A percentile compares a stretch with the other conserved stretches of the same genome.
phyloP scores from a whole-genome alignment of 495 filamentous ascomycete genomes.

The Trichoderma parareesei region DNA sequence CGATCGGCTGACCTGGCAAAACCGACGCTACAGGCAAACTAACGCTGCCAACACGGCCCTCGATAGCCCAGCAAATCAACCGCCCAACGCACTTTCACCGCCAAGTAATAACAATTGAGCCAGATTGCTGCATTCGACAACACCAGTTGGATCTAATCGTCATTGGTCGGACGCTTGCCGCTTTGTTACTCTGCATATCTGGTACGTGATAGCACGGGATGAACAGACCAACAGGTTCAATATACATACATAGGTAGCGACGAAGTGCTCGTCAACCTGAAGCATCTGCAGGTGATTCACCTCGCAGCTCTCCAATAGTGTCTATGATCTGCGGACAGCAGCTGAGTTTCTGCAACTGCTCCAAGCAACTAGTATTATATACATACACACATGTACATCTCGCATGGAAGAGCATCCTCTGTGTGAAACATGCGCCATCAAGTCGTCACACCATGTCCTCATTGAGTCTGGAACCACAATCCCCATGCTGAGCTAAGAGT shows the following conservation, averaged over 20 bases:
- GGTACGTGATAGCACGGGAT: not conserved
- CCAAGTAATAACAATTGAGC: not conserved
- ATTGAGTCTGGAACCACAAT: too few species aligned
- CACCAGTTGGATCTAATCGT: not conserved
- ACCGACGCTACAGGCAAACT: not conserved
- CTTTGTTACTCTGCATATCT: not conserved
- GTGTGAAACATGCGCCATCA: not conserved
- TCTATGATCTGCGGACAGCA: not conserved
- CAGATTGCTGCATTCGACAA: not conserved
- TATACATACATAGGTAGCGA: not conserved
- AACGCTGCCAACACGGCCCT: too few species aligned
- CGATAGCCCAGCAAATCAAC: not conserved
- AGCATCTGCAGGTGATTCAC: not conserved
- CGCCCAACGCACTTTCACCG: not conserved
- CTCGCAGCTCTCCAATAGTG: not conserved
- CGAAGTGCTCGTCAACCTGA: not conserved
- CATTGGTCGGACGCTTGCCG: not conserved
- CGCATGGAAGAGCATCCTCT: not conserved
- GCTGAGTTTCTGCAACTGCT: too few species aligned
- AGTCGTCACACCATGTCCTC: not conserved
- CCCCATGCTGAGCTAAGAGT: not conserved
- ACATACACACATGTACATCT: too few species aligned
- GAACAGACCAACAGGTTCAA: too few species aligned
- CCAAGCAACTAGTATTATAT: too few species aligned
- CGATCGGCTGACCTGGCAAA: slow-evolving; percentile 3